Percentiles rank a stretch among this genome's conserved stretches.
Evolutionary conservation across 192 early-diverging fungal species (phyloP).

Genomic region (Obelidium mucronatum): DNA sequence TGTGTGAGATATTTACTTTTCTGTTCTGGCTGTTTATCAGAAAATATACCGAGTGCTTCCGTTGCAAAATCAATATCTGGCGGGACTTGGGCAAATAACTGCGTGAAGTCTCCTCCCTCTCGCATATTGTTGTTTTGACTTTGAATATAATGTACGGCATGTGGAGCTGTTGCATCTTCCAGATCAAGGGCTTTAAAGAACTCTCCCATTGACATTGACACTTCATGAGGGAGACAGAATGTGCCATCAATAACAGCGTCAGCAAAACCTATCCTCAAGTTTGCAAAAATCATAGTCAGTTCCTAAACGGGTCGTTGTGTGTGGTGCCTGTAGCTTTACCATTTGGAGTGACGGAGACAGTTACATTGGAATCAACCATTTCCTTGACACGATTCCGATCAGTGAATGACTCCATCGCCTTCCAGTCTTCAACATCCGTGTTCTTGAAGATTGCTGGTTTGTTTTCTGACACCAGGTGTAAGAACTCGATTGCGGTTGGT

Average conservation of each 20-base stretch:
- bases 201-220: constrained; percentile 37
- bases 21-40: too few relatives aligned
- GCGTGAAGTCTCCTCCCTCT: constrained; percentile 29
- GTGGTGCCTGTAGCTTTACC: neutral
- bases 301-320: neutral
- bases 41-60: constrained; percentile 41
- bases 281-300: neutral
- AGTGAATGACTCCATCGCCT: neutral
- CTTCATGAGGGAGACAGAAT: constrained; percentile 56
- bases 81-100: constrained; percentile 47
- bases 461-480: neutral
- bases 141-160: constrained; percentile 51
- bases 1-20: neutral
- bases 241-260: constrained; percentile 52
- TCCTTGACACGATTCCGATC: neutral
- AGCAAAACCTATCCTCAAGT: constrained; percentile 36
- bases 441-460: neutral
- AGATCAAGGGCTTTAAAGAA: constrained; percentile 34
- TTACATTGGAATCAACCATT: neutral
- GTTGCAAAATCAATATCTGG: constrained; percentile 43
- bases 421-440: neutral
- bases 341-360: neutral
- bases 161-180: constrained; percentile 1
- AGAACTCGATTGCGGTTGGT: neutral
- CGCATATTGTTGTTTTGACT: constrained; percentile 54